These are phyloP conservation scores for Actinomortierella ambigua DNA, from an alignment of 371 early-diverging fungal species.

Conservation along the genomic window DNA sequence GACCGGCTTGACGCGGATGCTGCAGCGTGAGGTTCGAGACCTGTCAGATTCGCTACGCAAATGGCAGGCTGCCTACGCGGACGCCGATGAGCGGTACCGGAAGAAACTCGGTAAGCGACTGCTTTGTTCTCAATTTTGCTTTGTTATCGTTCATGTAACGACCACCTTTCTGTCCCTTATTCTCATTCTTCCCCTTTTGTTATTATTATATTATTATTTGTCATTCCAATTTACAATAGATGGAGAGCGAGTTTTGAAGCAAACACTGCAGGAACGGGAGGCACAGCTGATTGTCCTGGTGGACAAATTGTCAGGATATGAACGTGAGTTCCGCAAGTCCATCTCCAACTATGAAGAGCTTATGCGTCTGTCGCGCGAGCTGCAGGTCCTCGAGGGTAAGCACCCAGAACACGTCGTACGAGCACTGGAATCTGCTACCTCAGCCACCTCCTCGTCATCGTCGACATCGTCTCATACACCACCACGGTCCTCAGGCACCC, in stretches of 20 bases:
- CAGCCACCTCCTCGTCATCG: too few species aligned
- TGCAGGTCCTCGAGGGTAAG: constrained; percentile 11
- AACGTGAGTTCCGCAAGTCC: constrained; percentile 22
- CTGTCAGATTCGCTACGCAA: constrained; percentile 28
- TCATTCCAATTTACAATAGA: constrained; percentile 9
- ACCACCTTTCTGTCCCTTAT: background rate
- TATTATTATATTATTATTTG: background rate
- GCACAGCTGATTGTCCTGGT: constrained; percentile 19
- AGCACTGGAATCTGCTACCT: too few species aligned
- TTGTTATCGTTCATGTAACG: too few species aligned
- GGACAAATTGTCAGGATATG: constrained; percentile 27
- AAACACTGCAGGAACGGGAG: constrained; percentile 32
- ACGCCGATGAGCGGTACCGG: constrained; percentile 33
- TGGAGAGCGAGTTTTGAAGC: constrained; percentile 33
- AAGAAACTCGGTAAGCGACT: constrained; percentile 35
- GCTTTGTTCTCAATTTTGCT: background rate
- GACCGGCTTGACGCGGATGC: constrained; percentile 12
- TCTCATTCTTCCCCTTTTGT: background rate
- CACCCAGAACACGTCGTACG: too few species aligned
- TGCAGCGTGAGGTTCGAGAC: constrained; percentile 33
- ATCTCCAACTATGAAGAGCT: constrained; percentile 22
- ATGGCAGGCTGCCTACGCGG: constrained; percentile 34
- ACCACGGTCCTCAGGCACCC: too few species aligned
- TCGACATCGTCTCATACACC: too few species aligned
- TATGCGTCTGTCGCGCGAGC: constrained; percentile 12